Base-by-base conservation (phyloP, 2,329 filamentous ascomycete species). In the Leptographium wingfieldii region DNA sequence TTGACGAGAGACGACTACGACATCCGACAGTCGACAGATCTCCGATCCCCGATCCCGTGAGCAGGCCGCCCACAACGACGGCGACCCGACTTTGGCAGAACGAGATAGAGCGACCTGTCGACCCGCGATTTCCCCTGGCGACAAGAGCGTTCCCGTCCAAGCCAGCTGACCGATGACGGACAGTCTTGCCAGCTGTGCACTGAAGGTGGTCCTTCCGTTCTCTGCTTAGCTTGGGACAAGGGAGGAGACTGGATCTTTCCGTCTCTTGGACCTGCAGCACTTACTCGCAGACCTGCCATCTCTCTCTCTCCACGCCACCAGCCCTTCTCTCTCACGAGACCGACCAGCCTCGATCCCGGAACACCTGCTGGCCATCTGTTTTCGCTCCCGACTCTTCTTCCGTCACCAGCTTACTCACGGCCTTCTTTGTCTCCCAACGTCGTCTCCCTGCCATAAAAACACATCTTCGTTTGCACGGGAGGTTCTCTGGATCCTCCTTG, bases 401-500 rank as follows among this genome's bases (percentile, higher is more conserved):
- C 3, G 12, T 16, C 12, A 3, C 14, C 38, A 40, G 38, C 38
- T 40, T 40, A 16, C 38, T 40, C 38, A 40, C 38, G 38, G 2
- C 38, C 5, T 16, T 51, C 48, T 27, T 16, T 51, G 29, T 29
- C 27, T 3, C 33, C 3, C 29, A 10, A 22, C 14, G 25, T 29
- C 12, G 6, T 14, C 19, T 14, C 10, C 51, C 16, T 16, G 38
- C 19, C 29, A 40, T 14, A 14, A 16, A 29, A 27, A 14, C 22
- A n/a, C n/a, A 9, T 27, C n/a, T 27, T 49, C n/a, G 25, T 27
- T 25, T 57, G 57, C 61, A 63, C 62, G 62, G 63, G 59, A 64
- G 62, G 63, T 62, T 61, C 57, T 54, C 55, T 38, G 55, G 62
- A 61, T 64, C 61, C 63, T 64, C 59, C 57, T 59, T 57, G 59